Evolutionary conservation across 1,139 yeast species (phyloP).

Genomic region (Yamadazyma triangularis): DNA sequence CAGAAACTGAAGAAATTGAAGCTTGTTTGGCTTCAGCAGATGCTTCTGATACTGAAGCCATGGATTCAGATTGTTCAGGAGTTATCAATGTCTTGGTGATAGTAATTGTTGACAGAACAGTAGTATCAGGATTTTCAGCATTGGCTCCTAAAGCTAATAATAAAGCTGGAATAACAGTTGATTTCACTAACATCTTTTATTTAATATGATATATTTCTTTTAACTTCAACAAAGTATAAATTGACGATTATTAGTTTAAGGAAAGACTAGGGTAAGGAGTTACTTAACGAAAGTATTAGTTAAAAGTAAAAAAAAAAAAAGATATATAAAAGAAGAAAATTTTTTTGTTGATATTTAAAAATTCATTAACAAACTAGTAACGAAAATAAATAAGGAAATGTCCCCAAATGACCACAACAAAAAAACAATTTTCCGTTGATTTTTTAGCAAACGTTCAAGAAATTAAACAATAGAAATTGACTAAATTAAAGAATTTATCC

Average conservation of each 20-base stretch:
- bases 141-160: conserved; percentile 21
- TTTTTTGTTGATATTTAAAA: conserved; percentile 4
- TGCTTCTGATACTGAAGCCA: conserved; percentile 17
- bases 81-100: conserved; percentile 40
- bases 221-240: conserved; percentile 3
- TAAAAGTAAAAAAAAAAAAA: conserved; percentile 1
- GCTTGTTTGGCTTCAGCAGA: conserved; percentile 15
- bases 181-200: conserved; percentile 25
- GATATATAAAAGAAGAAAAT: conserved; percentile 2
- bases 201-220: not conserved
- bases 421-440: too few relatives aligned
- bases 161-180: conserved; percentile 16
- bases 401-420: too few relatives aligned
- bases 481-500: too few relatives aligned
- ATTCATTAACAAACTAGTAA: not conserved
- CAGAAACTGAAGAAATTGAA: conserved; percentile 14
- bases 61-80: conserved; percentile 34
- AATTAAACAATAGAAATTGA: too few relatives aligned
- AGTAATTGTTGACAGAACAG: conserved; percentile 37
- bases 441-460: too few relatives aligned
- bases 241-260: conserved; percentile 14
- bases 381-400: too few relatives aligned
- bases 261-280: conserved; percentile 28
- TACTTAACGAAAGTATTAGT: not conserved
- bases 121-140: conserved; percentile 36